Evolutionary conservation across 2,329 filamentous ascomycete species (phyloP), one percentile per base, ranked within the genome.

Genomic region (Huntiella savannae): DNA sequence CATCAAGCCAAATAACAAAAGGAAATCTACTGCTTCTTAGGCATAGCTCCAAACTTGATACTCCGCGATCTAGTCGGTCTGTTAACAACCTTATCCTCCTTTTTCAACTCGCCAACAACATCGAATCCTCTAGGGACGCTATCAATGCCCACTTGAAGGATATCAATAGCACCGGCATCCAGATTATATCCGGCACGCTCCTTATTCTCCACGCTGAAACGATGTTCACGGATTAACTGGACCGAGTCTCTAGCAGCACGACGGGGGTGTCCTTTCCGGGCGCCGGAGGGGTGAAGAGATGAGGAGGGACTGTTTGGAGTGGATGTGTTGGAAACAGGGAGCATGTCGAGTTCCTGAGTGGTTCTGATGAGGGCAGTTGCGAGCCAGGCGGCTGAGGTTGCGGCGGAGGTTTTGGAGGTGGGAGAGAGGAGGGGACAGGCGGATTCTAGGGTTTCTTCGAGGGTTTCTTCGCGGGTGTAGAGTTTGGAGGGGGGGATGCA

Each of bases 301-400:
- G 43, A 45, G 4, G 43, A 45, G 4, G 34, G 17, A 5, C 16
- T 12, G 16, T 37, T 19, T 6, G 22, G 28, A 11, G 43, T 35
- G 7, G 8, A 33, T 8, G 33, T 19, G 7, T 33, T 12, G 13
- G 19, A 10, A 34, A 40, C 43, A 15, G 40, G 43, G 13, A 48
- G 42, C 46, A 43, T 47, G 34, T 47, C 46, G n/a, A 48, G 46
- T 19, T 48, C 41, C 46, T 48, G 46, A 4, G 38, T 40, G 4
- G 36, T 39, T 15, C 37, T 15, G 28, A 48, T 39, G 2, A 48
- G 40, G 12, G 40, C 39, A 13, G 43, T 40, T 15, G 46, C 46
- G 6, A 48, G 22, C 34, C 42, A 48, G 13, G 36, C 16, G 13
- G 46, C 46, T 5, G 42, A 36, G 34, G 43, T 19, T 2, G 37